Base-by-base conservation (phyloP, 208 protist genomes). In the Trypanosoma brucei region DNA sequence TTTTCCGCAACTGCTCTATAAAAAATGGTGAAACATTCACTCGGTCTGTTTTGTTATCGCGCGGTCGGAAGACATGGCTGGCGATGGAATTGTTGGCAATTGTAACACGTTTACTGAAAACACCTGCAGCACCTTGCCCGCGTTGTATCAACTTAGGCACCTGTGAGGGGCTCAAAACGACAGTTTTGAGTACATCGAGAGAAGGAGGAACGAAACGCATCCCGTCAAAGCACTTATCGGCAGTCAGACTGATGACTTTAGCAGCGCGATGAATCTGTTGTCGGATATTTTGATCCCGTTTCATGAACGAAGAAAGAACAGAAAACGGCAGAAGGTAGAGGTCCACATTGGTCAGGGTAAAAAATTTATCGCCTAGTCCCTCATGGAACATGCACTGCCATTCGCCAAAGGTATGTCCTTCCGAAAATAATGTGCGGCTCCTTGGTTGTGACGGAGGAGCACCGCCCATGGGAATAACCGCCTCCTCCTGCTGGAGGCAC, bases 381-480 rank as follows among this genome's bases (percentile, higher is more conserved):
- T 93, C 86, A 31, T 69, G 59, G 54, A 88, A 93, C 57, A 90
- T 90, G 70, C 86, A 91, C 8, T 75, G 68, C 36, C 72, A 75
- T 61, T 93, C 86, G 38, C 86, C 86, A 67, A 86, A 93, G 11
- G 81, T 91, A 68, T 93, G 86, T 13, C 86, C 86, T 42, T 93
- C 86, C 30, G 88, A 67, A 2, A 91, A 70, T 39, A 93, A 46
- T 14, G 64, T 65, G 3, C 83, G 86, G 65, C 79, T 86, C 50
- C 64, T 79, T 3, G 86, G 81, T 51, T 68, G 69, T 2, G 57
- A 55, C 22, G 44, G 34, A 55, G 59, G 13, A 56, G 52, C 46
- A 11, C 22, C 22, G 0, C 36, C 30, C 31, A 62, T 55, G 3
- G 45, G 66, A 9, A 65, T n/a, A 59, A 62, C 49, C 7, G 59